A percentile compares a stretch with the other conserved stretches of the same genome.
phyloP scores from a whole-genome alignment of 2,329 filamentous ascomycete genomes.

The Chaetomium olivaceum region DNA sequence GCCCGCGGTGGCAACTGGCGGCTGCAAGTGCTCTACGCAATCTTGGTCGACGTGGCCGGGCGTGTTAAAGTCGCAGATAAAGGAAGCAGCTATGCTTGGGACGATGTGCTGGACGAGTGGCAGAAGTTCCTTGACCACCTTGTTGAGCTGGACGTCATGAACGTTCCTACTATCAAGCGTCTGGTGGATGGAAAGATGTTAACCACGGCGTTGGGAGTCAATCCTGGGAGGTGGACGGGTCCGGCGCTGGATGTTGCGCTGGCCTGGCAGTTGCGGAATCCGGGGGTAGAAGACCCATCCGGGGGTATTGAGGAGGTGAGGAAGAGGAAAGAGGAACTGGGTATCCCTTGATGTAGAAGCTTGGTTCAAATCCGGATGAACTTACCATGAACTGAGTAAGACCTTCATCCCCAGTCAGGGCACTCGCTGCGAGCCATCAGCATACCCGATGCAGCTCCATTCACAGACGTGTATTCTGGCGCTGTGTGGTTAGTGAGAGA shows the following conservation, averaged over 20 bases:
- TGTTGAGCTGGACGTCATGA: conserved; percentile 54
- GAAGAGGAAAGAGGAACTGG: conserved; percentile 53
- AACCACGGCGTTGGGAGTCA: conserved; percentile 64
- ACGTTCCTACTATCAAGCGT: conserved; percentile 59
- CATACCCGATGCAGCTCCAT: not conserved
- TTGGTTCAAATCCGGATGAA: not conserved
- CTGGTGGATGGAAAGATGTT: conserved; percentile 76
- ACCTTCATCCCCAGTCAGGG: not conserved
- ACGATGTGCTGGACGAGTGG: conserved; percentile 53
- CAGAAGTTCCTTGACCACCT: conserved; percentile 58
- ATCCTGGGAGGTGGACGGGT: conserved; percentile 82
- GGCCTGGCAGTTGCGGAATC: conserved; percentile 86
- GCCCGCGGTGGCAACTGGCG: conserved; percentile 64
- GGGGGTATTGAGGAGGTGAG: conserved; percentile 63
- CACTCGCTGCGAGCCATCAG: not conserved
- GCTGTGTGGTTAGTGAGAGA: not conserved
- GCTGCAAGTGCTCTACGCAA: conserved; percentile 66
- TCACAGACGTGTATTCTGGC: not conserved
- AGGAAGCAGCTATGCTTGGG: conserved; percentile 39
- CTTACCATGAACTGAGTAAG: not conserved
- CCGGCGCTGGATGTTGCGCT: conserved; percentile 76
- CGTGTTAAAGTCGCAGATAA: conserved; percentile 34
- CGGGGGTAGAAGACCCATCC: conserved; percentile 59
- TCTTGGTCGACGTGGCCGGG: conserved; percentile 63
- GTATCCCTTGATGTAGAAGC: conserved; percentile 36